phyloP scores from a whole-genome alignment of 192 early-diverging fungal species.

The Jimgerdemannia lactiflua region DNA sequence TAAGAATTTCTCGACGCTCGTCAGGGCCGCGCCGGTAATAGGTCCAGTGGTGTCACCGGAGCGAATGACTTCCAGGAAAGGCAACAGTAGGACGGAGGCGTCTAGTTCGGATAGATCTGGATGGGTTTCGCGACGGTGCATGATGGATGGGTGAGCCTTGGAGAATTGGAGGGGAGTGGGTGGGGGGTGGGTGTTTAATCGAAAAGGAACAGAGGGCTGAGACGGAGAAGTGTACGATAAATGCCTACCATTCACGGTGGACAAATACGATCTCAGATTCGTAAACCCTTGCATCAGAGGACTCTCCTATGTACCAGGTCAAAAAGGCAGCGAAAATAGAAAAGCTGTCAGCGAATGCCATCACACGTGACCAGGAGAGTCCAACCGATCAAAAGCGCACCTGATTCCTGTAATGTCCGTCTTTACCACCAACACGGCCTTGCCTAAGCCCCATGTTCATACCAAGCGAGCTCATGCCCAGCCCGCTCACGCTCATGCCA shows the following conservation, averaged over 20 bases:
- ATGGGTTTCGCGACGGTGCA: neutral
- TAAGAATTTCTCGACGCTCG: slow-evolving; percentile 88
- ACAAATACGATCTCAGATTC: slow-evolving; percentile 55
- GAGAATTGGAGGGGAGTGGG: neutral
- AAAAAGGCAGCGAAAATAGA: neutral
- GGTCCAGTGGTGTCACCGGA: slow-evolving; percentile 93
- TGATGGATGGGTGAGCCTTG: neutral
- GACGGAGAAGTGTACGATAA: neutral
- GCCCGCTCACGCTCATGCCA: slow-evolving; percentile 52
- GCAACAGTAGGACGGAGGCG: slow-evolving; percentile 73
- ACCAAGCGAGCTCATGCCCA: slow-evolving; percentile 54
- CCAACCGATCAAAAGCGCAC: slow-evolving; percentile 10
- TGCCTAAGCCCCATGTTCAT: slow-evolving; percentile 56
- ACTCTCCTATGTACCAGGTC: slow-evolving; percentile 43
- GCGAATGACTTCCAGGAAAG: slow-evolving; percentile 91
- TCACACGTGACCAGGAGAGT: neutral
- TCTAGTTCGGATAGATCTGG: slow-evolving; percentile 62
- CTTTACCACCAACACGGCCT: slow-evolving; percentile 36
- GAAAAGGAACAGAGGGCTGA: slow-evolving; percentile 4
- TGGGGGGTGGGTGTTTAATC: neutral
- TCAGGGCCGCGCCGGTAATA: slow-evolving; percentile 90
- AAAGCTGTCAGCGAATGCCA: neutral
- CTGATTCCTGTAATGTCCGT: slow-evolving; percentile 44
- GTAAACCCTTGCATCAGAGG: slow-evolving; percentile 70
- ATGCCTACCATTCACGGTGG: slow-evolving; percentile 41